Base-by-base conservation (phyloP, 257 asterid genomes). In the Catharanthus roseus region DNA sequence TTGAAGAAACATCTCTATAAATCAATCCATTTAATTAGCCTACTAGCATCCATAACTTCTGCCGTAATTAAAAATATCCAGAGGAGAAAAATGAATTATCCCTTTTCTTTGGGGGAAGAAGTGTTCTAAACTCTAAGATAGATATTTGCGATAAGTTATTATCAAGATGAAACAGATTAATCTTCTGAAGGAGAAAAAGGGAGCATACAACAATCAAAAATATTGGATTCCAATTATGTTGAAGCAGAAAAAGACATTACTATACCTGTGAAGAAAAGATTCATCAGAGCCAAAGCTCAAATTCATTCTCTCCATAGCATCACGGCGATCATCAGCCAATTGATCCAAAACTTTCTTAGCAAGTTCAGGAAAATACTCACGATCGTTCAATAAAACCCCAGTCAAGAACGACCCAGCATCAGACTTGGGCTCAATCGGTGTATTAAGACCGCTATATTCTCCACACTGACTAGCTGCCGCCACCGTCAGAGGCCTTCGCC, bases 191-290 rank as follows among this genome's bases (percentile, higher is more conserved):
- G 15, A 9, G 23, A 29, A 6, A n/a, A 1, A 68, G 28, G 29
- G 45, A 31, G 8, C 1, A 28, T 23, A 2, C 15, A 10, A 63
- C 6, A 33, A 0, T 1, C 7, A 4, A 16, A 38, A 63, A n/a
- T n/a, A n/a, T n/a, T n/a, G n/a, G n/a, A n/a, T n/a, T n/a, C n/a
- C n/a, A n/a, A n/a, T 29, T 4, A 15, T 4, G 19, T 7, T 3
- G 33, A 34, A n/a, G 2, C 4, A 42, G 9, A 12, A 12, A 50
- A 42, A 49, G 0, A 21, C 10, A 8, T 29, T 33, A 54, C 1
- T 38, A 29, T 67, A 93, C 99, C 96, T 88, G 73, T 87, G 91
- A 64, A 95, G 96, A 75, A 79, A 79, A 68, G 93, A 93, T 82
- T 88, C 93, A 74, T 79, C 88, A 7, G 97, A 91, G 77, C 81